Base-by-base conservation (phyloP, 2,329 filamentous ascomycete species). In the Alternaria gansuensis region DNA sequence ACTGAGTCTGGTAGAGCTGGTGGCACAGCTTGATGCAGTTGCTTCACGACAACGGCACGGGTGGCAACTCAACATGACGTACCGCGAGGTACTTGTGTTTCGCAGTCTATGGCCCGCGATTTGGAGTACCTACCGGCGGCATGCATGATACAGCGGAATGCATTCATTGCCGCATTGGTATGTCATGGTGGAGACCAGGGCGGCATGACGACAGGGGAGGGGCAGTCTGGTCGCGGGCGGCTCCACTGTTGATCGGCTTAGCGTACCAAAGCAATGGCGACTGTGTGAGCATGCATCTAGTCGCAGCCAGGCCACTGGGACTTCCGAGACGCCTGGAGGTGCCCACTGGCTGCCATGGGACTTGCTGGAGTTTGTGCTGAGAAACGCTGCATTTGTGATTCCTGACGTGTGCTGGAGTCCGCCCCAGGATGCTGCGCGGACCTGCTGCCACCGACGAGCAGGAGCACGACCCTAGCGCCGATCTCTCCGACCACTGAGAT, bases 161-260 rank as follows among this genome's bases (percentile, higher is more conserved):
- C 33, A 26, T 10, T 24, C 28, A 44, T 39, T 34, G 39, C 44
- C 45, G 39, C 39, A 39, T 43, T 26, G 45, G 46, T 29, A 54
- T 53, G 53, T 59, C 36, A 50, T 51, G 40, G 56, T 52, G 62
- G 57, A 55, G 62, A 62, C 49, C 49, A 48, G 34, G 41, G 48
- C 58, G 63, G 58, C 54, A 70, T 71, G 69, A 70, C 69, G 69
- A 71, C 59, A 62, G 61, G 48, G 57, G 57, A 60, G 49, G 61
- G 56, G 49, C 31, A 29, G 36, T 34, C 24, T 55, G 37, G 49
- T 57, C 31, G 55, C 54, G 45, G 62, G 46, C 48, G 59, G 60
- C 59, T 67, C 65, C 66, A 60, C 64, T 65, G 55, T 41, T 56
- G 61, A 67, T 69, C 67, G 50, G 45, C 51, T 52, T 66, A 62